Base-by-base conservation (phyloP, 139 green algal species). In the Coelastrella sp. region DNA sequence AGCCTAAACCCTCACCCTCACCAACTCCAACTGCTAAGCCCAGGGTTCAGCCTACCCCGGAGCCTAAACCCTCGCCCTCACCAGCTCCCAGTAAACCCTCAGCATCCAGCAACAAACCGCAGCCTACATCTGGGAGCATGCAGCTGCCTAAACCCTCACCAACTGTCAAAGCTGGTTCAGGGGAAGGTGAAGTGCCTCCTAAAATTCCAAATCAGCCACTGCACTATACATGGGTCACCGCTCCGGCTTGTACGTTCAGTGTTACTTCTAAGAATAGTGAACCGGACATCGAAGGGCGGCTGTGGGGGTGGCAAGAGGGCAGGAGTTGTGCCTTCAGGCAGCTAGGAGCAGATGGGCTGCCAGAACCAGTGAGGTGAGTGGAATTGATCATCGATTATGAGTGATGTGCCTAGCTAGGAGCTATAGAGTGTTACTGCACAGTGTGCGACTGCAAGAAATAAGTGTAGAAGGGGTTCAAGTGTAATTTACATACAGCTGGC, bases 241-340 rank as follows among this genome's bases (percentile, higher is more conserved):
- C 65, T 8, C 85, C 79, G 12, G 8, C 22, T 35, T 92, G 90
- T 75, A 6, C 68, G 22, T 68, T 49, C 17, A 12, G 25, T 20
- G 85, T 87, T 0, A 70, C 79, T 12, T 66, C 80, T 17, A 59
- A 22, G 68, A 87, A 60, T 70, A 89, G 79, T 85, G 35, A 70
- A 57, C 87, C 92, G 19, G 93, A 95, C 65, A 57, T 65, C 22
- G 35, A 88, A 12, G 90, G 90, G 0, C 58, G 93, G 24, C 11
- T 76, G n/a, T 95, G 93, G 93, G 93, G 93, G 60, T 92, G 83
- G 87, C 25, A 90, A 49, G 17, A 85, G 24, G 89, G 89, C 70
- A 81, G 25, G 19, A 75, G 59, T 19, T 92, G 90, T 25, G 90
- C 90, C 7, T 92, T 91, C 90, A 91, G 82, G 58, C 72, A 57